phyloP scores from a whole-genome alignment of 1,139 yeast species.

The Wickerhamiella pararugosa region DNA sequence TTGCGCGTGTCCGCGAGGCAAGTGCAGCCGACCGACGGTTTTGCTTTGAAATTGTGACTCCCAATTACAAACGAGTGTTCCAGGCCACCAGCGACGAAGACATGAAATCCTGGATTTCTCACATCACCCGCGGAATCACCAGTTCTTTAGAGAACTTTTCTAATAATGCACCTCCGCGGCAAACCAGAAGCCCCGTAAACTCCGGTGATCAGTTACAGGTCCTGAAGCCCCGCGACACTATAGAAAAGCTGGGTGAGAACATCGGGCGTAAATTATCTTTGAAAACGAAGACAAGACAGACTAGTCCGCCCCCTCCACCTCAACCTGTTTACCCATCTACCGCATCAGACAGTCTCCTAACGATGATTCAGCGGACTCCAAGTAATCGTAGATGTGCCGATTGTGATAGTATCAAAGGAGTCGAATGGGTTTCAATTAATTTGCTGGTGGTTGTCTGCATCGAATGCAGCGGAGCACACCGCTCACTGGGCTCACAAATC shows the following conservation, averaged over 20 bases:
- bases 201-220: not conserved
- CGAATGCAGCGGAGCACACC: conserved; percentile 64
- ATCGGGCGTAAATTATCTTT: conserved; percentile 16
- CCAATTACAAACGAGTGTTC: conserved; percentile 55
- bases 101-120: conserved; percentile 52
- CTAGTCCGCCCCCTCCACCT: conserved; percentile 1
- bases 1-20: conserved; percentile 48
- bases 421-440: conserved; percentile 83
- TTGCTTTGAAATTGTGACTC: conserved; percentile 69
- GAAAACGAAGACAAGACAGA: conserved; percentile 7
- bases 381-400: conserved; percentile 63
- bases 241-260: conserved; percentile 10
- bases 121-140: conserved; percentile 30
- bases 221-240: conserved; percentile 7
- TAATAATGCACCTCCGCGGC: not conserved
- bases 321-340: not conserved
- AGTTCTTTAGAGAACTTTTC: conserved; percentile 19
- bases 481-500: conserved; percentile 58
- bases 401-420: conserved; percentile 46
- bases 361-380: conserved; percentile 24
- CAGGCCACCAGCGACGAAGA: conserved; percentile 67
- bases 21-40: conserved; percentile 32
- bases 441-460: conserved; percentile 61
- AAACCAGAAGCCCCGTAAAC: not conserved
- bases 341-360: conserved; percentile 2